Evolutionary conservation across 495 filamentous ascomycete genomes (phyloP).

Genomic region (Podospora pseudoanserina): DNA sequence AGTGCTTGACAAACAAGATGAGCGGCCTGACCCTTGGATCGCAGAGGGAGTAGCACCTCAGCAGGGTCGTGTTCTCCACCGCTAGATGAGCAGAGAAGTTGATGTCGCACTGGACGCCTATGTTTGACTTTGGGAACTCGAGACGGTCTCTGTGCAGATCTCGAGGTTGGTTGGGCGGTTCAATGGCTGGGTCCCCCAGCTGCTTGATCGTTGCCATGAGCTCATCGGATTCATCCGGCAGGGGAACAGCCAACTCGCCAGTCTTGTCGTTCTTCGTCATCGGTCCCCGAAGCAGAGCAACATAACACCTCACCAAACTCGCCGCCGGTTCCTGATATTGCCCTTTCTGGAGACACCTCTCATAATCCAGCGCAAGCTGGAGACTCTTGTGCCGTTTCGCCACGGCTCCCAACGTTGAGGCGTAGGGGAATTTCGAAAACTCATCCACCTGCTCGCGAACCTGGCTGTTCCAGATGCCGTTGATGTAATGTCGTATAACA

Average conservation of each 20-base stretch:
- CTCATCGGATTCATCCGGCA: constrained; percentile 16
- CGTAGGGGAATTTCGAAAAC: constrained; percentile 23
- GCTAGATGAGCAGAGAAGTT: constrained; percentile 78
- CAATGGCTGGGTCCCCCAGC: constrained; percentile 40
- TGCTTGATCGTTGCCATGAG: constrained; percentile 34
- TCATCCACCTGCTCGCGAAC: constrained; percentile 37
- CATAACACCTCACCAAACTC: constrained; percentile 39
- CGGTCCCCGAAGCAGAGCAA: constrained; percentile 30
- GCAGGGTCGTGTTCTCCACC: constrained; percentile 71
- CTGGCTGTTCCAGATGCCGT: constrained; percentile 38
- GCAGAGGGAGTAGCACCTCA: constrained; percentile 71
- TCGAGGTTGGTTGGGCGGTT: constrained; percentile 47
- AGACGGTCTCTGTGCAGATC: constrained; percentile 53
- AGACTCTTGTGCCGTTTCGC: constrained; percentile 43
- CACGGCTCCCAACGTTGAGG: constrained; percentile 28
- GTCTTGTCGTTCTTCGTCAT: constrained; percentile 11
- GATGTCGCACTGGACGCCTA: constrained; percentile 78
- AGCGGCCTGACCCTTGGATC: constrained; percentile 70
- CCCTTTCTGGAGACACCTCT: constrained; percentile 41
- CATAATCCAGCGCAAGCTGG: constrained; percentile 48
- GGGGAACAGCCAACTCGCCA: constrained; percentile 27
- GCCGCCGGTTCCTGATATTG: constrained; percentile 34
- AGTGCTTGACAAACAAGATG: constrained; percentile 78
- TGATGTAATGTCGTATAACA: constrained; percentile 40
- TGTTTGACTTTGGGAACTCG: constrained; percentile 65